Evolutionary conservation across 352 stramenopile species (phyloP).

Genomic region (Globisporangium perplexum): DNA sequence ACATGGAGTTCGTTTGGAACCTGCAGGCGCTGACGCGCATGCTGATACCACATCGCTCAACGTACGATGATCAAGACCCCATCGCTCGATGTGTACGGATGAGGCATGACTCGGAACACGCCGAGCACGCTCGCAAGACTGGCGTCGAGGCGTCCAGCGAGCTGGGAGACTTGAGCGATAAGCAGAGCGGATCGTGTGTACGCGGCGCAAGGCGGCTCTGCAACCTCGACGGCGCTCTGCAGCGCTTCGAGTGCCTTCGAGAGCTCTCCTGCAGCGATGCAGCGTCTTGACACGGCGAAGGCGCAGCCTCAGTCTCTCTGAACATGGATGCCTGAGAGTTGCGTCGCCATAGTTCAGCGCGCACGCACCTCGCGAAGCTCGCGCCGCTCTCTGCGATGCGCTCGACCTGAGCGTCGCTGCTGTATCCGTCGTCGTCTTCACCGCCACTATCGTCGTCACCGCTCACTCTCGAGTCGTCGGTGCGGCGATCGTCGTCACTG

Average conservation of each 20-base stretch:
- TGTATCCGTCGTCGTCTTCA: slow-evolving; percentile 3
- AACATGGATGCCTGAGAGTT: background rate
- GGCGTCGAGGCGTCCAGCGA: slow-evolving; percentile 19
- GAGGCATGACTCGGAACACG: slow-evolving; percentile 39
- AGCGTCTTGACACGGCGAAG: slow-evolving; percentile 21
- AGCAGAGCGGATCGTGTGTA: slow-evolving; percentile 33
- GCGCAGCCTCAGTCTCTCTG: background rate
- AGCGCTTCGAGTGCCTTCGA: slow-evolving; percentile 35
- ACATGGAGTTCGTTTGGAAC: background rate
- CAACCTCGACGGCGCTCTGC: slow-evolving; percentile 35
- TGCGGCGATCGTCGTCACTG: background rate
- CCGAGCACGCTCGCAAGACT: slow-evolving; percentile 32
- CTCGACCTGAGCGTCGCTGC: slow-evolving; percentile 8
- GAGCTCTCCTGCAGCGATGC: slow-evolving; percentile 33
- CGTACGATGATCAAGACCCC: slow-evolving; percentile 43
- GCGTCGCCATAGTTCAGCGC: background rate
- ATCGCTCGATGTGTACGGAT: slow-evolving; percentile 33
- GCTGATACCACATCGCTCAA: background rate
- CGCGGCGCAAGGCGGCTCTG: slow-evolving; percentile 15
- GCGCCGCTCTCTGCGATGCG: slow-evolving; percentile 20
- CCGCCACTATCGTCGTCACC: background rate
- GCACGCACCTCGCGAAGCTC: slow-evolving; percentile 16
- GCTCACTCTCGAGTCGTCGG: too few relatives aligned
- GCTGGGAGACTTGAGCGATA: slow-evolving; percentile 32
- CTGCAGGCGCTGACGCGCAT: too few relatives aligned